Evolutionary conservation across 2,329 filamentous ascomycete genomes (phyloP), one percentile per base, ranked within the genome.

Genomic region (Epichloe uncinata): DNA sequence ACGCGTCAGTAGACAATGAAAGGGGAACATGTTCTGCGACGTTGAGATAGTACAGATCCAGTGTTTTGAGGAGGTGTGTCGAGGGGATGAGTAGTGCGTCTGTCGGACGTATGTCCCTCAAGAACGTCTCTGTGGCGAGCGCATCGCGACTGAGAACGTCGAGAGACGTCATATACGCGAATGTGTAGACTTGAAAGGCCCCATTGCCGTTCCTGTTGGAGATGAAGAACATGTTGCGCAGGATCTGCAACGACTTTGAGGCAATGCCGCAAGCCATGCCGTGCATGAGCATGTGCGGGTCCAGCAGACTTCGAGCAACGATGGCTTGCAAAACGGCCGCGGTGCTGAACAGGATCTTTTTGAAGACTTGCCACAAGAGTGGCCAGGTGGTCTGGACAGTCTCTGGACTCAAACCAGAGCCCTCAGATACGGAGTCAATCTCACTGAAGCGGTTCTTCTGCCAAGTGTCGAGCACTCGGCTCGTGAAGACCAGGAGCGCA

Each of bases 11-110:
- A 0, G 85, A 71, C 1, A 95, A 67, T 3, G 79, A 70, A 8
- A 89, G 71, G 0, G 87, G 82, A 53, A 95, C 81, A 63, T 95
- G 87, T 63, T 95, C 90, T 2, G 86, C 83, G 0, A 84, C 79
- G 61, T 94, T 93, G 54, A 96, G 77, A 66, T 94, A 95, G 69
- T 87, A 95, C 15, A 95, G 76, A 61, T 93, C 85, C n/a, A 91
- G 70, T 16, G 78, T 83, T 51, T 85, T 76, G 56, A 87, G 79
- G 2, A 88, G 70, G 47, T 61, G 61, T 26, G 56, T 61, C 7
- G 55, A 53, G 3, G 58, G 60, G 8, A 56, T 40, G 5, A 55
- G 6, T n/a, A 51, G 5, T 16, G 79, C 51, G 53, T 67, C 58
- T 26, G 61, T 55, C 1, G 70, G 68, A 3, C 75, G 73, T 46